These are phyloP conservation scores for Tillandsia fasciculata DNA, from an alignment of 176 grass and related monocot species.

Conservation along the genomic window DNA sequence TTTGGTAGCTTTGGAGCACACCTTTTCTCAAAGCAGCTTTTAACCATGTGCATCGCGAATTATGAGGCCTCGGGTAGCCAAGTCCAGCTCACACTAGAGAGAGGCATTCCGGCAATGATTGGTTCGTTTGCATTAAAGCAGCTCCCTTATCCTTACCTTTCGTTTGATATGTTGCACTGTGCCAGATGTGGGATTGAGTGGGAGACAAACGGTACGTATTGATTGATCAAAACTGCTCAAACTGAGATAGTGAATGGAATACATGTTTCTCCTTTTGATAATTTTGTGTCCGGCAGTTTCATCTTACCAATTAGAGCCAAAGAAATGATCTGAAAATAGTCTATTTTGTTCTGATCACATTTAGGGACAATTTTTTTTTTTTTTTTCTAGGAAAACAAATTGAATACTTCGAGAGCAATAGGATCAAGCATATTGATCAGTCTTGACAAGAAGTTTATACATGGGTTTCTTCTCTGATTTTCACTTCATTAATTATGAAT, in stretches of 20 bases:
- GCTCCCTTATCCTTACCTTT: constrained; percentile 85
- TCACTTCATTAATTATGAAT: too few relatives aligned
- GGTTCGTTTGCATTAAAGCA: constrained; percentile 79
- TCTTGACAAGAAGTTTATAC: too few relatives aligned
- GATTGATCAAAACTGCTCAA: neutral
- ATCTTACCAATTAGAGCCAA: too few relatives aligned
- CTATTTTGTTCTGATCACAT: too few relatives aligned
- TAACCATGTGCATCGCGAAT: constrained; percentile 97
- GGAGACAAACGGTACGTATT: constrained; percentile 73
- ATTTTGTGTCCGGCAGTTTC: neutral
- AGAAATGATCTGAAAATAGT: too few relatives aligned
- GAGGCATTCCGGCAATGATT: constrained; percentile 95
- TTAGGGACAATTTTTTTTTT: too few relatives aligned
- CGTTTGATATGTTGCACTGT: constrained; percentile 96
- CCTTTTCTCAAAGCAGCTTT: constrained; percentile 64
- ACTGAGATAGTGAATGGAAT: neutral
- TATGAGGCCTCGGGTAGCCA: constrained; percentile 93
- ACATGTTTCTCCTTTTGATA: neutral
- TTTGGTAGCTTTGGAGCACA: constrained; percentile 94
- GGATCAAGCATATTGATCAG: too few relatives aligned
- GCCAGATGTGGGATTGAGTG: constrained; percentile 84
- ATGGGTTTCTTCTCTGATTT: too few relatives aligned
- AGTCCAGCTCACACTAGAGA: constrained; percentile 96
- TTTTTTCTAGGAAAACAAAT: too few relatives aligned
- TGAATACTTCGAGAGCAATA: too few relatives aligned